Evolutionary conservation across 805 yeast species (phyloP).

Genomic region (Yamadazyma takamatsuzukensis): DNA sequence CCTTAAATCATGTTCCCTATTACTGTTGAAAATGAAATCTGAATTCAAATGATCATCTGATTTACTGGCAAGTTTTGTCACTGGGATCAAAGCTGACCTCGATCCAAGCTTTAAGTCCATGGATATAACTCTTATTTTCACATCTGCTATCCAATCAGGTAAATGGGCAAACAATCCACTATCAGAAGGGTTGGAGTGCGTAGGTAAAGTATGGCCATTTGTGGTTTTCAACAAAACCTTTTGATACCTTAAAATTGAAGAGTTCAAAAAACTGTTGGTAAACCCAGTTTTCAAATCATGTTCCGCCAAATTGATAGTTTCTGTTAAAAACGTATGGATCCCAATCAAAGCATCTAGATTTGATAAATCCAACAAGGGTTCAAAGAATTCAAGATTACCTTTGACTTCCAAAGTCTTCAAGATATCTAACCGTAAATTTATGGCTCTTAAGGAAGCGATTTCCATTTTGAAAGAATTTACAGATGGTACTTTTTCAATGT

Average conservation of each 20-base stretch:
- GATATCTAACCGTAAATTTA: conserved; percentile 19
- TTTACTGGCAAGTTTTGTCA: conserved; percentile 13
- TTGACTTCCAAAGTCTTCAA: conserved; percentile 26
- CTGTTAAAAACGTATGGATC: conserved; percentile 24
- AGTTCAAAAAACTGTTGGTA: conserved; percentile 24
- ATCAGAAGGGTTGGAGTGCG: neutral
- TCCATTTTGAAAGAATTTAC: too few relatives aligned
- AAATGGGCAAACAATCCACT: conserved; percentile 18
- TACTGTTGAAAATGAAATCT: conserved; percentile 12
- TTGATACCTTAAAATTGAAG: conserved; percentile 15
- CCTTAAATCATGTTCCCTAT: conserved; percentile 19
- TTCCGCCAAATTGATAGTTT: conserved; percentile 21
- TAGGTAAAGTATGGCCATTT: neutral
- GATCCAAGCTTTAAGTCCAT: conserved; percentile 29
- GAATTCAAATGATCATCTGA: conserved; percentile 12
- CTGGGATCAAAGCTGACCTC: conserved; percentile 34
- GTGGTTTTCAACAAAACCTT: conserved; percentile 3
- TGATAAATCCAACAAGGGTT: conserved; percentile 21
- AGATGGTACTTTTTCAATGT: conserved; percentile 21
- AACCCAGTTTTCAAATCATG: conserved; percentile 23
- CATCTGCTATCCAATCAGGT: conserved; percentile 33
- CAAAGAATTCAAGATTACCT: conserved; percentile 17
- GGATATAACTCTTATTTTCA: conserved; percentile 15
- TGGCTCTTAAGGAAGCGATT: conserved; percentile 18
- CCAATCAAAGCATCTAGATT: conserved; percentile 30